phyloP scores from a whole-genome alignment of 345 rosid species.

The Physaria fendleri region DNA sequence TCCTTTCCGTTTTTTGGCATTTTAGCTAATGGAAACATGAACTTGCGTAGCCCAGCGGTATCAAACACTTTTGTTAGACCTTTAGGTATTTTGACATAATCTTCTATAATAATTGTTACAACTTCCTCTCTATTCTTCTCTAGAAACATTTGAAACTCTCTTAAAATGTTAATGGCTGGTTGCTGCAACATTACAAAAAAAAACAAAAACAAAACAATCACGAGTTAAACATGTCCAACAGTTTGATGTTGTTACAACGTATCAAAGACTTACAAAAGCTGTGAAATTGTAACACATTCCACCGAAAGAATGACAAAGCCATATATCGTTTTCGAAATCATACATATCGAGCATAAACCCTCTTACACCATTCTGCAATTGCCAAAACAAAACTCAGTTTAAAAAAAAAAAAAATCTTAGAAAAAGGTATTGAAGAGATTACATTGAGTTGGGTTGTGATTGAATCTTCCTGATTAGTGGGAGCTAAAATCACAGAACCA shows the following conservation, averaged over 20 bases:
- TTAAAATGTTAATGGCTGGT: slow-evolving; percentile 64
- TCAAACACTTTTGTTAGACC: slow-evolving; percentile 72
- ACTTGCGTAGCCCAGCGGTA: slow-evolving; percentile 60
- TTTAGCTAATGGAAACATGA: slow-evolving; percentile 70
- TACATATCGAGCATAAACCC: slow-evolving; percentile 95
- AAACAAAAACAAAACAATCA: neutral
- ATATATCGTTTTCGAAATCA: slow-evolving; percentile 64
- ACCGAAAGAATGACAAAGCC: slow-evolving; percentile 85
- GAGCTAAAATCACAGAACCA: slow-evolving; percentile 51
- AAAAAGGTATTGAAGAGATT: too few species aligned
- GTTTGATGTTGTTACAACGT: too few species aligned
- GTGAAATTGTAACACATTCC: slow-evolving; percentile 66
- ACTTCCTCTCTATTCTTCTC: slow-evolving; percentile 58
- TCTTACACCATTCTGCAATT: slow-evolving; percentile 84
- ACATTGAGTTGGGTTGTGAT: slow-evolving; percentile 74
- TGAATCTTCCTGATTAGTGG: slow-evolving; percentile 77
- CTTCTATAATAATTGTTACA: slow-evolving; percentile 80
- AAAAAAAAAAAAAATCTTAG: too few species aligned
- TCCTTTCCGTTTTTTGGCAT: slow-evolving; percentile 80
- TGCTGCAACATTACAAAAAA: slow-evolving; percentile 32
- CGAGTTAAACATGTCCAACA: too few species aligned
- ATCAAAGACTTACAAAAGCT: slow-evolving; percentile 92
- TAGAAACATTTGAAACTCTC: slow-evolving; percentile 57
- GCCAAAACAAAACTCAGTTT: too few species aligned
- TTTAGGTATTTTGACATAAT: slow-evolving; percentile 65